A percentile compares a stretch with the other conserved stretches of the same genome.
These are phyloP conservation scores for Cercospora sp. DNA, from an alignment of 2,329 filamentous ascomycete species.

Conservation along the genomic window DNA sequence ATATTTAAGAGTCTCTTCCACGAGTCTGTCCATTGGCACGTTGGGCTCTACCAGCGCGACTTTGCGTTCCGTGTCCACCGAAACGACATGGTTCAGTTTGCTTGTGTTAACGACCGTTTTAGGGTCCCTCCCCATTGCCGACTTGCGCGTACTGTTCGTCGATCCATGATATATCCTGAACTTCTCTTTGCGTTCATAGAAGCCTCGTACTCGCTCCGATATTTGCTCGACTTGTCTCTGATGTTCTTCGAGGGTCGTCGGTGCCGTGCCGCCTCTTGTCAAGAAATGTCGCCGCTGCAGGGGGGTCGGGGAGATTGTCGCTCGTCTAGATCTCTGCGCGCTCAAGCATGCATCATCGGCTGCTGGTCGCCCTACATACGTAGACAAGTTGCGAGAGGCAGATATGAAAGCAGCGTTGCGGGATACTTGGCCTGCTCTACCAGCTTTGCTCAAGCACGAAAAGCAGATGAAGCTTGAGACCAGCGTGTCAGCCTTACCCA, in stretches of 20 bases:
- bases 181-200: constrained; percentile 55
- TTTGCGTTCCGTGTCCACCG: constrained; percentile 54
- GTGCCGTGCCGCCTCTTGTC: constrained; percentile 24
- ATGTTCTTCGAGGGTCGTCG: constrained; percentile 27
- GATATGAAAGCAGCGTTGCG: constrained; percentile 13
- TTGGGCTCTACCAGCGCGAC: constrained; percentile 70
- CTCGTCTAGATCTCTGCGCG: not conserved
- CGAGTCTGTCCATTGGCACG: constrained; percentile 66
- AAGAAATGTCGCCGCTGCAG: constrained; percentile 13
- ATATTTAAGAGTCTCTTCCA: constrained; percentile 57
- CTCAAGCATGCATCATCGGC: not conserved
- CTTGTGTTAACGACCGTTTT: constrained; percentile 64
- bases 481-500: not conserved
- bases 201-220: constrained; percentile 49
- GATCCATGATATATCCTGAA: constrained; percentile 78
- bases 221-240: constrained; percentile 46
- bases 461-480: constrained; percentile 8
- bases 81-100: constrained; percentile 61
- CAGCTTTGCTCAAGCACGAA: constrained; percentile 11
- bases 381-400: constrained; percentile 9
- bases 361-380: not conserved
- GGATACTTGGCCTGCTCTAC: constrained; percentile 15
- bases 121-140: constrained; percentile 36
- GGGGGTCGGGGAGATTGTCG: not conserved
- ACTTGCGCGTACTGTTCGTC: constrained; percentile 70